Evolutionary conservation across 352 stramenopile genomes (phyloP).

Genomic region (Blastocystis sp.): DNA sequence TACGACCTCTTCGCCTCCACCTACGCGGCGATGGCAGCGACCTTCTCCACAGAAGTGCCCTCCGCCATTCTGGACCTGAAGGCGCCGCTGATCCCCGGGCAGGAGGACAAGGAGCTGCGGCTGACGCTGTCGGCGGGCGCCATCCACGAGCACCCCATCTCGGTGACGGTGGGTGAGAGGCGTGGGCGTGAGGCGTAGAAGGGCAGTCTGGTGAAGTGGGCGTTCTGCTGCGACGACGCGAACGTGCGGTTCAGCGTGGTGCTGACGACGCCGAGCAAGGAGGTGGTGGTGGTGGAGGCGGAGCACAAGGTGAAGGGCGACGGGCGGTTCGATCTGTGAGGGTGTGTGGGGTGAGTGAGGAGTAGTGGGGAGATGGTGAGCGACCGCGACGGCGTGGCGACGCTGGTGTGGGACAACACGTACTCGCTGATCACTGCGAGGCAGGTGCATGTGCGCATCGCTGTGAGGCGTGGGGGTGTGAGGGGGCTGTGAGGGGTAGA

Average conservation of each 20-base stretch:
- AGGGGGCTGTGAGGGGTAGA: not conserved
- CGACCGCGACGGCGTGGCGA: not conserved
- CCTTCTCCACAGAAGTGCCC: constrained; percentile 11
- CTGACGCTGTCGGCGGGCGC: not conserved
- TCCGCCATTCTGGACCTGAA: not conserved
- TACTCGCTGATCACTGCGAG: constrained; percentile 2
- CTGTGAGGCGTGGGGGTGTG: not conserved
- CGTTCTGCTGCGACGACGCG: constrained; percentile 21
- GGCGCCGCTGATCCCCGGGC: not conserved
- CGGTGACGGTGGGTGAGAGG: not conserved
- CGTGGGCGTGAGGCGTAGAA: not conserved
- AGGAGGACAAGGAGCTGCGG: constrained; percentile 3
- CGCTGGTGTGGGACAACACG: constrained; percentile 44
- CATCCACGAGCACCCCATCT: constrained; percentile 4
- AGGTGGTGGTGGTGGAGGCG: not conserved
- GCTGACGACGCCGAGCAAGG: not conserved
- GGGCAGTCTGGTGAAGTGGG: constrained; percentile 30
- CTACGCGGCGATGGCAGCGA: not conserved
- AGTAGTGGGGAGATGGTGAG: not conserved
- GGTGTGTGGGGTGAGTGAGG: not conserved
- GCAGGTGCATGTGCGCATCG: not conserved
- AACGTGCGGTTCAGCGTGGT: not conserved
- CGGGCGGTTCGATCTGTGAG: constrained; percentile 9
- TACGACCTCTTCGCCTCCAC: not conserved
- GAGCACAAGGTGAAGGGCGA: constrained; percentile 24